These are phyloP conservation scores for Chenopodium album DNA, from an alignment of 148 eudicot species.

Conservation along the genomic window DNA sequence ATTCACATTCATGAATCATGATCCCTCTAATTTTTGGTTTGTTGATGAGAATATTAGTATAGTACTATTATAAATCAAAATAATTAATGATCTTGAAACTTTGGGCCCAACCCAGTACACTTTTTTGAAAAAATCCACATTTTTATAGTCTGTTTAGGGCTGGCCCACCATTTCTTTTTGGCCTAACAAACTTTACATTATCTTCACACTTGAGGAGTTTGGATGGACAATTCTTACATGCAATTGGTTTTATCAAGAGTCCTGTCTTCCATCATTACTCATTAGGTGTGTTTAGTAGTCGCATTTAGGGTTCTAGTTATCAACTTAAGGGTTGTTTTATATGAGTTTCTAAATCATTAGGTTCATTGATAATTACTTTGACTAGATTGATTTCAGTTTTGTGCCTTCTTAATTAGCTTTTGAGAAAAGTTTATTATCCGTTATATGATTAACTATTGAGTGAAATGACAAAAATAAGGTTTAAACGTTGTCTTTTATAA, in stretches of 20 bases:
- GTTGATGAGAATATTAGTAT: constrained; percentile 3
- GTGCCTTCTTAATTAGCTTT: no score
- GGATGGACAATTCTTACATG: neutral
- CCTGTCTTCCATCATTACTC: constrained; percentile 1
- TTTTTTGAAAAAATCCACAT: constrained; percentile 12
- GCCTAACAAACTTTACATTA: neutral
- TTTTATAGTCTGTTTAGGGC: constrained; percentile 1
- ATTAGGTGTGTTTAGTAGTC: neutral
- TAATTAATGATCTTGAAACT: neutral
- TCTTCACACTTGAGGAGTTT: neutral
- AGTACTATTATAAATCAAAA: neutral
- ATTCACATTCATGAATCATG: constrained; percentile 4
- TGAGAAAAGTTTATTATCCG: no score
- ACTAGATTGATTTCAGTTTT: neutral
- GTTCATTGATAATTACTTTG: neutral
- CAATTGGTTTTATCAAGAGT: neutral
- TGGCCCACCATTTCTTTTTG: constrained; percentile 21
- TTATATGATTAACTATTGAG: no score
- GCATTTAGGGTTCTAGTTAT: neutral
- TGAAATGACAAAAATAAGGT: no score
- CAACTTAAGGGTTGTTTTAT: neutral
- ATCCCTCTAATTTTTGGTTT: neutral
- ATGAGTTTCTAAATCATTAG: neutral
- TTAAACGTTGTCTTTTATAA: no score
- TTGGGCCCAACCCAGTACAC: constrained; percentile 29